Conservation (phyloP, 2,329 filamentous ascomycete species). For the Setomelanomma holmii region DNA sequence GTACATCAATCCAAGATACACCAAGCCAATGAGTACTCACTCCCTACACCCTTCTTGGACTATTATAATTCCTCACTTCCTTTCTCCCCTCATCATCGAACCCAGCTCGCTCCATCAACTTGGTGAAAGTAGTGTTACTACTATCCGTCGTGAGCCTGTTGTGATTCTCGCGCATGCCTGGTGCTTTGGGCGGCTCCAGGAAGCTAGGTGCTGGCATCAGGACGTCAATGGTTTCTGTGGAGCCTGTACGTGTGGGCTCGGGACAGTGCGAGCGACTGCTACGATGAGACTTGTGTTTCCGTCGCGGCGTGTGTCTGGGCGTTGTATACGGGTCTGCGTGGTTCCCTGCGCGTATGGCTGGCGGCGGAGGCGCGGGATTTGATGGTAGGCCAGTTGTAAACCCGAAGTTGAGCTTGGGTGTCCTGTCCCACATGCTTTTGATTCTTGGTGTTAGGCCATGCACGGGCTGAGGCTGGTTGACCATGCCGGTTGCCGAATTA, state of each 20-base stretch:
- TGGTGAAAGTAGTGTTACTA: conserved; percentile 49
- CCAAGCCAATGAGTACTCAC: background rate
- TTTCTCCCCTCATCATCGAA: conserved; percentile 42
- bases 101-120: conserved; percentile 53
- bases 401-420: conserved; percentile 41
- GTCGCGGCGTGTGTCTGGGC: conserved; percentile 34
- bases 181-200: conserved; percentile 39
- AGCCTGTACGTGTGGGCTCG: conserved; percentile 34
- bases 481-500: conserved; percentile 33
- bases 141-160: conserved; percentile 41
- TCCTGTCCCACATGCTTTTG: conserved; percentile 46
- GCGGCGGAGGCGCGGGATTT: conserved; percentile 26
- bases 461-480: conserved; percentile 20
- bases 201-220: conserved; percentile 50
- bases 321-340: conserved; percentile 43
- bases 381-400: conserved; percentile 29
- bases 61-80: conserved; percentile 36
- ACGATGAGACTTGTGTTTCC: conserved; percentile 24
- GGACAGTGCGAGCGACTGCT: conserved; percentile 21
- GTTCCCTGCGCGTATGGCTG: conserved; percentile 37
- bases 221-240: conserved; percentile 55
- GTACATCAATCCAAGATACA: background rate
- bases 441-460: conserved; percentile 40
- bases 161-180: conserved; percentile 33
- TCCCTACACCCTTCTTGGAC: conserved; percentile 12